Base-by-base conservation (phyloP, 2,329 filamentous ascomycete species). In the Aureobasidium namibiae region DNA sequence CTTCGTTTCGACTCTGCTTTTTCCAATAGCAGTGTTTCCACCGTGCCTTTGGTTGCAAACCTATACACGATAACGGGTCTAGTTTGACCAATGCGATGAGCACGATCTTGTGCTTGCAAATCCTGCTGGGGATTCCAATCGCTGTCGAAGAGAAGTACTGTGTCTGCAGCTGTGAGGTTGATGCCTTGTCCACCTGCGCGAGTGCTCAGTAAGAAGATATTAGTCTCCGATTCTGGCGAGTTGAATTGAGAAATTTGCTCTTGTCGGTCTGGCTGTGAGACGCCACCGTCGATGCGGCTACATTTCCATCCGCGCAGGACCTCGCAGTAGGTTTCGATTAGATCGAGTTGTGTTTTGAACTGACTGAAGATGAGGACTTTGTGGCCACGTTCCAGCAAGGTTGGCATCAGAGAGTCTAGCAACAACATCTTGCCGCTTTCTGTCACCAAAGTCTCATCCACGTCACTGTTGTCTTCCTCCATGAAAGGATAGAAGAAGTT, bases 81-180 rank as follows among this genome's bases (percentile, higher is more conserved):
- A 0, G 86, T 96, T 72, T 99, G 94, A 0, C 94, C 94, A 63
- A 99, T 97, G 13, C 94, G 85, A 70, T 99, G 94, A 0, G 90
- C 91, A 5, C 94, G 89, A 68, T 99, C 94, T 73, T 97, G 94
- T 0, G 94, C 94, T 69, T 99, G 94, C 0, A 99, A 79, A 71
- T 99, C 94, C 69, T 96, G 92, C 70, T 99, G 94, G 0, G 94
- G 94, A 67, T 99, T 99, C 85, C 92, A 96, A 67, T 96, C 84
- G 10, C 80, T 85, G 72, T 97, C 92, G 65, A 94, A 97, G 0
- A 97, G 78, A 46, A 97, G 88, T 11, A 96, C 92, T 0, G 92
- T 96, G 66, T 97, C 92, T 0, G 92, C 92, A 0, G 87, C 87
- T 0, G 90, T 90, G 0, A 97, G 84, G 67, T 96, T 97, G 78